These are phyloP conservation scores for Botryotinia narcissicola DNA, from an alignment of 2,329 filamentous ascomycete species.

Conservation along the genomic window DNA sequence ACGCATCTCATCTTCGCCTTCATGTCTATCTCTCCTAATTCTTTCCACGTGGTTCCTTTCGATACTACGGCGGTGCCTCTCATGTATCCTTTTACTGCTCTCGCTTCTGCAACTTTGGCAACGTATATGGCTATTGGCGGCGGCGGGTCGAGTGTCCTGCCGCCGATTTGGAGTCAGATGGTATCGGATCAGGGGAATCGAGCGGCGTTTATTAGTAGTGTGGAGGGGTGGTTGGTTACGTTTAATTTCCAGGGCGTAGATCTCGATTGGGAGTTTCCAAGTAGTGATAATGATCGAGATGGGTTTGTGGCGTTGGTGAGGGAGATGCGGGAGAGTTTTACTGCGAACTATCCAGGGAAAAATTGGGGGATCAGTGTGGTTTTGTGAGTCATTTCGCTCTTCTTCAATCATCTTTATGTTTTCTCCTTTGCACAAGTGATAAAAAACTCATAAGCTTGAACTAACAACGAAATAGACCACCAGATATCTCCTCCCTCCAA, in stretches of 20 bases:
- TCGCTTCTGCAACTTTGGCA: slow-evolving; percentile 40
- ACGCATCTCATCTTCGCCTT: slow-evolving; percentile 45
- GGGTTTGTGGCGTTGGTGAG: slow-evolving; percentile 39
- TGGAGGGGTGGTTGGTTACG: slow-evolving; percentile 38
- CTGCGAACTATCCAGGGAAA: slow-evolving; percentile 33
- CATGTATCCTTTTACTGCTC: slow-evolving; percentile 32
- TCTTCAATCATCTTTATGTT: no score
- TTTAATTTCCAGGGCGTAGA: slow-evolving; percentile 46
- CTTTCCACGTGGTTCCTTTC: slow-evolving; percentile 37
- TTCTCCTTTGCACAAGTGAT: no score
- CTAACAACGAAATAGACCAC: slow-evolving; percentile 29
- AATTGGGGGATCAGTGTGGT: slow-evolving; percentile 43
- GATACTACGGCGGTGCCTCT: slow-evolving; percentile 25
- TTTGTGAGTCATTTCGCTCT: slow-evolving; percentile 30
- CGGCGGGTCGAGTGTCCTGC: slow-evolving; percentile 30
- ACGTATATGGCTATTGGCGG: slow-evolving; percentile 44
- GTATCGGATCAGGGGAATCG: slow-evolving; percentile 31
- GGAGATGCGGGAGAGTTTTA: slow-evolving; percentile 38
- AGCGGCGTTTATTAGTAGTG: slow-evolving; percentile 41
- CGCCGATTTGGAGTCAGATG: slow-evolving; percentile 37
- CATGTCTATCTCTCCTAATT: slow-evolving; percentile 42
- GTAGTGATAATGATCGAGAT: slow-evolving; percentile 38
- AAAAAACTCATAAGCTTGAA: no score
- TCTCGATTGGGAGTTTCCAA: slow-evolving; percentile 50
- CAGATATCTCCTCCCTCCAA: slow-evolving; percentile 37